phyloP scores from a whole-genome alignment of 768 basidiomycete genomes.

The Brasilioporus rufonigricans region DNA sequence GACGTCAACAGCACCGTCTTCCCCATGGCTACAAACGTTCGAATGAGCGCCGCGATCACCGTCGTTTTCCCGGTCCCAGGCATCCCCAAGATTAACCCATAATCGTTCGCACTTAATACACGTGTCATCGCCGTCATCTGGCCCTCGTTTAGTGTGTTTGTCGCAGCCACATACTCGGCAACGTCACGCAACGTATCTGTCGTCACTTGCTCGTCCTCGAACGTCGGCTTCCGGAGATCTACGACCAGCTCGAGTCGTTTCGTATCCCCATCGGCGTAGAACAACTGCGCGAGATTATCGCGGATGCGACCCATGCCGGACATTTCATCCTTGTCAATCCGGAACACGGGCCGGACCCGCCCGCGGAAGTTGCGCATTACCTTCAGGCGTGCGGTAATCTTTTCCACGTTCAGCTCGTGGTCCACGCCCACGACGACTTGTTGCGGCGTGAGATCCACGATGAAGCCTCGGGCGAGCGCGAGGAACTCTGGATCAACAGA shows the following conservation, averaged over 20 bases:
- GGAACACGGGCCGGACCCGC: constrained; percentile 47
- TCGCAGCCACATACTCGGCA: constrained; percentile 32
- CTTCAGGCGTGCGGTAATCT: constrained; percentile 42
- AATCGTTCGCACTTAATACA: constrained; percentile 80
- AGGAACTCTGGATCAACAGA: constrained; percentile 87
- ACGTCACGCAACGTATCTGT: constrained; percentile 13
- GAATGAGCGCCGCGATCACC: constrained; percentile 86
- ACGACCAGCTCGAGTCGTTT: constrained; percentile 74
- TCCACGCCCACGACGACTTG: constrained; percentile 80
- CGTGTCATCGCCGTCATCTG: constrained; percentile 72
- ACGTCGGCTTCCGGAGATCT: constrained; percentile 69
- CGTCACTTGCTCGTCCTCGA: constrained; percentile 39
- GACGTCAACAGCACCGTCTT: constrained; percentile 88
- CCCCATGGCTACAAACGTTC: constrained; percentile 70
- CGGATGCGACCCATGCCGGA: constrained; percentile 86
- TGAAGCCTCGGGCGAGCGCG: constrained; percentile 80
- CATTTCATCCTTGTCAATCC: constrained; percentile 94
- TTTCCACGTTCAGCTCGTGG: constrained; percentile 58
- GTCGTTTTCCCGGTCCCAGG: constrained; percentile 99
- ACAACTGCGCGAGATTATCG: constrained; percentile 86
- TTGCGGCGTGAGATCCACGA: constrained; percentile 64
- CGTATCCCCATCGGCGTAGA: constrained; percentile 74
- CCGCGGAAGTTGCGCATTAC: constrained; percentile 18
- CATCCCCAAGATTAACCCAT: constrained; percentile 94
- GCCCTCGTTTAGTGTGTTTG: constrained; percentile 58